Evolutionary conservation across 2,329 filamentous ascomycete genomes (phyloP).

Genomic region (Lasiodiplodia hormozganensis): DNA sequence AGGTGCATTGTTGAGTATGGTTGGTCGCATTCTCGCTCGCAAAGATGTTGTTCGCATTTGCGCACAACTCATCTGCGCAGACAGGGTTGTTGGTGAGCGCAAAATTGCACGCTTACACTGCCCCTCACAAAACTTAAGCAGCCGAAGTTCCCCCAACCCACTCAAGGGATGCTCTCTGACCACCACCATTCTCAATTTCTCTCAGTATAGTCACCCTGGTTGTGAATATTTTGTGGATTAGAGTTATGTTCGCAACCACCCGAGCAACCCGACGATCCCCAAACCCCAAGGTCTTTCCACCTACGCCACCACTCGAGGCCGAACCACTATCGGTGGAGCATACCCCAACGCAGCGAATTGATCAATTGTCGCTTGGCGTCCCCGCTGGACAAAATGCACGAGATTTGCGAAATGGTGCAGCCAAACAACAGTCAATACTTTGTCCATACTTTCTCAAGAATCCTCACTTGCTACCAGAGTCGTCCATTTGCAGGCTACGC

Average conservation of each 20-base stretch:
- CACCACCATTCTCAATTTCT: neutral
- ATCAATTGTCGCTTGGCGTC: neutral
- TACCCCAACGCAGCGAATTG: neutral
- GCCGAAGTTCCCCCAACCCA: neutral
- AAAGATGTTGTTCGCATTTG: neutral
- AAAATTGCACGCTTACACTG: neutral
- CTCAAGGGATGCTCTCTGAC: neutral
- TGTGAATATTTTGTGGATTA: neutral
- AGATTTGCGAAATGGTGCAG: neutral
- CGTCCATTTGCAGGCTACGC: neutral
- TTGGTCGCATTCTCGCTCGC: neutral
- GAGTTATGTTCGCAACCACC: neutral
- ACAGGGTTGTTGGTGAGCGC: neutral
- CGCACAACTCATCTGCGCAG: neutral
- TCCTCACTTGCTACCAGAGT: neutral
- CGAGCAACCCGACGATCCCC: neutral
- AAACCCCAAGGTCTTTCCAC: neutral
- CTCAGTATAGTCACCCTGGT: neutral
- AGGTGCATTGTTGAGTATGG: neutral
- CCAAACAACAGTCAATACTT: neutral
- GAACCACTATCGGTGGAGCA: neutral
- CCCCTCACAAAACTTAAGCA: too few relatives aligned
- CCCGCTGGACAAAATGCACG: neutral
- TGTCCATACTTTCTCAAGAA: conserved; percentile 1
- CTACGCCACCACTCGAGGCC: neutral